Percentiles rank a stretch among this genome's conserved stretches.
These are phyloP conservation scores for Myxozyma monticola DNA, from an alignment of 805 yeast species.

Conservation along the genomic window DNA sequence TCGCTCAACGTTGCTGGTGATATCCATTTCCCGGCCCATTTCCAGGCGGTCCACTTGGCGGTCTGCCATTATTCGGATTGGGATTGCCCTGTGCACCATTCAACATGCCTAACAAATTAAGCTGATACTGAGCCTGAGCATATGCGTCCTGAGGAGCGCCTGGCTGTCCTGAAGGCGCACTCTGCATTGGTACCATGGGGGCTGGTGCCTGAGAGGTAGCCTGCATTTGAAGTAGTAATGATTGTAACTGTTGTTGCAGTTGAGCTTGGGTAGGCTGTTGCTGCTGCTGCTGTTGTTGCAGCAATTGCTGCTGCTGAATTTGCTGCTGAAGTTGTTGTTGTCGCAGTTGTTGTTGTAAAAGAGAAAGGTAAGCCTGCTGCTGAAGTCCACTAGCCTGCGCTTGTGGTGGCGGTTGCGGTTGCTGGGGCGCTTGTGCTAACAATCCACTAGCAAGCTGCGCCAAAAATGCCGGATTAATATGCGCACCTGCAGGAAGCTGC, in stretches of 20 bases:
- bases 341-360: constrained; percentile 18
- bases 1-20: no score
- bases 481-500: constrained; percentile 26
- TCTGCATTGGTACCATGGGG: background rate
- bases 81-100: constrained; percentile 9
- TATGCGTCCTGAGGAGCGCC: constrained; percentile 8
- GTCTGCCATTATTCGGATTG: background rate
- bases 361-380: background rate
- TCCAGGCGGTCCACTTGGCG: constrained; percentile 1
- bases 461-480: constrained; percentile 29
- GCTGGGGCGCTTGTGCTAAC: constrained; percentile 5
- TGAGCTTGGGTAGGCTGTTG: constrained; percentile 19
- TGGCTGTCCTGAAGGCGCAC: background rate
- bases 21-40: background rate
- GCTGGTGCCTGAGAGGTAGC: constrained; percentile 3
- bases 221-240: constrained; percentile 21
- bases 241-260: constrained; percentile 24
- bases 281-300: no score
- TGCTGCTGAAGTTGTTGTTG: constrained; percentile 13
- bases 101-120: constrained; percentile 19
- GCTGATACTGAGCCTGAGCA: constrained; percentile 26
- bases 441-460: constrained; percentile 9
- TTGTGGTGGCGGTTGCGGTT: constrained; percentile 3
- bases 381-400: background rate
- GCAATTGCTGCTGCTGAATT: no score